A percentile compares a stretch with the other conserved stretches of the same genome.
phyloP scores from a whole-genome alignment of 2,329 filamentous ascomycete genomes.

The Gnomoniopsis smithogilvyi region DNA sequence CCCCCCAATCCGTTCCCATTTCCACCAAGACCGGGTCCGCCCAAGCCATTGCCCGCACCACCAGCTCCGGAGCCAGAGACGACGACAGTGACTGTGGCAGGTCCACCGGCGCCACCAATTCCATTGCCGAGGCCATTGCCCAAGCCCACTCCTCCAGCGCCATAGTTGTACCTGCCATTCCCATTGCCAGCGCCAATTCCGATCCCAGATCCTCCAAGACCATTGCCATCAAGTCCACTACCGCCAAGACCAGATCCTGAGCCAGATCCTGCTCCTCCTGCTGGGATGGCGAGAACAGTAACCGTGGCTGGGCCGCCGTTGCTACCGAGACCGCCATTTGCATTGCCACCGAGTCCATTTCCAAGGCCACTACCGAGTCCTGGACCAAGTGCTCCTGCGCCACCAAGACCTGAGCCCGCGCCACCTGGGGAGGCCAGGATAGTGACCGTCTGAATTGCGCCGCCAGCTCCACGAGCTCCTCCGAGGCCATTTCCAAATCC shows the following conservation, averaged over 20 bases:
- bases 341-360: constrained; percentile 5
- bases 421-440: no score
- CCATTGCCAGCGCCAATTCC: constrained; percentile 8
- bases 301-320: constrained; percentile 11
- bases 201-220: not conserved
- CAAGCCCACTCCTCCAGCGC: constrained; percentile 3
- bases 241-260: not conserved
- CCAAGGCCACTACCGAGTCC: not conserved
- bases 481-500: constrained; percentile 7
- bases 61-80: constrained; percentile 5
- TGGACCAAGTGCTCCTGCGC: not conserved
- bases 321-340: constrained; percentile 1
- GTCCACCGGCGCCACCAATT: constrained; percentile 2
- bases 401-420: not conserved
- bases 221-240: not conserved
- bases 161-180: not conserved
- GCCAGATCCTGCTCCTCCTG: constrained; percentile 8
- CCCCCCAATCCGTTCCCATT: constrained; percentile 4
- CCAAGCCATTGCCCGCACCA: constrained; percentile 6
- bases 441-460: no score
- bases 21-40: constrained; percentile 3
- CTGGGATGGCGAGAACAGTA: constrained; percentile 10
- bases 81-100: constrained; percentile 11
- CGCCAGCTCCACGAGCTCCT: constrained; percentile 4
- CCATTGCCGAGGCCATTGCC: constrained; percentile 2